Evolutionary conservation across 2,329 filamentous ascomycete species (phyloP), one percentile per base, ranked within the genome.

Genomic region (Claviceps sp.): DNA sequence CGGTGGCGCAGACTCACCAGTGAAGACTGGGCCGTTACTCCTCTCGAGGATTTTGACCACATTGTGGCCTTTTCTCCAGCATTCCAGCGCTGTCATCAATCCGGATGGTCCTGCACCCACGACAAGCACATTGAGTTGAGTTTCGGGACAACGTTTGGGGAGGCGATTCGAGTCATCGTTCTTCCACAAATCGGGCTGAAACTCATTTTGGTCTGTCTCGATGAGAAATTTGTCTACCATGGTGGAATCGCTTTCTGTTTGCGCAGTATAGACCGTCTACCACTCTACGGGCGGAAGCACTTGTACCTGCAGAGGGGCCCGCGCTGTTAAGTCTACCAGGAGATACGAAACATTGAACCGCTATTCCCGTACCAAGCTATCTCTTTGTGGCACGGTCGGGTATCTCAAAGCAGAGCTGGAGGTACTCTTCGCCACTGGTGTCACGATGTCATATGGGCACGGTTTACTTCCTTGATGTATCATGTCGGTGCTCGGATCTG

Each of bases 11-110:
- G 7, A 44, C 22, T 49, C 5, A 49, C 45, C 53, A 47, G 40
- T 51, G 34, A 14, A 52, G 8, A 47, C 47, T 14, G 50, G 50
- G 36, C 30, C 44, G 3, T 37, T 13, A 26, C 36, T 54, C 14
- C 51, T 48, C 14, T 58, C 57, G n/a, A 58, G 34, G 14, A 58
- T 52, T 1, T 49, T 38, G 9, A 57, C 55, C 11, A 58, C 54
- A 42, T 54, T 48, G 24, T 55, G 54, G 0, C 57, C 57, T 13
- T 57, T 52, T 16, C 57, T 47, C 55, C 54, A 58, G 40, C 54
- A 57, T 44, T 57, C 55, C 11, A 56, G 8, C 8, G 57, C 57
- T 4, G 48, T 36, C 22, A 48, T 50, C 4, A 58, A 49, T 3
- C 57, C 55, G 3, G 46, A 51, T 13, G 54, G 36, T 9, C 57